Conservation (phyloP, 2,329 filamentous ascomycete genomes). For the Samsoniella hepiali region DNA sequence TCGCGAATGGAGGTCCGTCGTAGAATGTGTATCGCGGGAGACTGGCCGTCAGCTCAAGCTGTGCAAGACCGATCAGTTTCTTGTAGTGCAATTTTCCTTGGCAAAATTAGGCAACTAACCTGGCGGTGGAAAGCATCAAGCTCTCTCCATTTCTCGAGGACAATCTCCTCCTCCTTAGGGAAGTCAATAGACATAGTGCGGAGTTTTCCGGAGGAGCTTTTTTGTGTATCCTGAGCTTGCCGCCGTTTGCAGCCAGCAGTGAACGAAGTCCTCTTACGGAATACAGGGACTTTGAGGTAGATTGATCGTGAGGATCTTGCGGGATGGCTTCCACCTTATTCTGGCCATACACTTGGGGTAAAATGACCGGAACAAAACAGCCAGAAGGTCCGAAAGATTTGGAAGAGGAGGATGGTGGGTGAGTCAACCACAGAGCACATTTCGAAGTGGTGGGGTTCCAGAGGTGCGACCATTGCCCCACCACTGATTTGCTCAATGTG, state of each 20-base stretch:
- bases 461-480: neutral
- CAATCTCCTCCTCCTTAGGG: constrained; percentile 81
- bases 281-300: neutral
- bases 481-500: neutral
- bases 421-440: constrained; percentile 11
- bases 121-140: constrained; percentile 88
- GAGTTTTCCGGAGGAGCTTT: neutral
- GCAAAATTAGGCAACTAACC: constrained; percentile 40
- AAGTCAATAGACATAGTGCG: constrained; percentile 80
- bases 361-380: neutral
- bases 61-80: constrained; percentile 12
- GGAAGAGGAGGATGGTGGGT: constrained; percentile 1
- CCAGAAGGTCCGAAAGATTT: neutral
- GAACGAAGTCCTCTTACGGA: neutral
- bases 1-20: constrained; percentile 79
- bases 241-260: neutral
- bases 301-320: neutral
- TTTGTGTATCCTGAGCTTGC: neutral
- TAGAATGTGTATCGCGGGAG: constrained; percentile 91
- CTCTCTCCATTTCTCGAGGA: constrained; percentile 84
- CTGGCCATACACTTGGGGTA: neutral
- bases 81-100: neutral
- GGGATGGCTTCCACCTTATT: neutral
- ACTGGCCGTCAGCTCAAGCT: constrained; percentile 76
- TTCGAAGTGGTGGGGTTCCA: constrained; percentile 9